phyloP scores from a whole-genome alignment of 805 yeast species.

The Pichia membranifaciens region DNA sequence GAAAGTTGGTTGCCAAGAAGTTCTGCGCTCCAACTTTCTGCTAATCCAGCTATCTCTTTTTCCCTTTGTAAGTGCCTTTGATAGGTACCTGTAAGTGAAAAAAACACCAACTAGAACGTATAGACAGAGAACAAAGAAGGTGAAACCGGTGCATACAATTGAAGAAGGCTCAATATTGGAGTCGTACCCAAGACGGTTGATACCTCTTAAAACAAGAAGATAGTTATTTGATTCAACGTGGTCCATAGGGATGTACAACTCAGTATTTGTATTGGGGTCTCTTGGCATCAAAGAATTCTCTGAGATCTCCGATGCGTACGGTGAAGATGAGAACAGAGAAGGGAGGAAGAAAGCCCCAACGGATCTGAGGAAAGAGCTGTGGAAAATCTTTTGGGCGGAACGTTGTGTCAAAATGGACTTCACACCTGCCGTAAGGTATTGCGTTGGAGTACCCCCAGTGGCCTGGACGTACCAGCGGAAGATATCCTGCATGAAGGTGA shows the following conservation, averaged over 20 bases:
- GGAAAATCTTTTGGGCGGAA: constrained; percentile 17
- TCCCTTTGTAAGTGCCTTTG: constrained; percentile 37
- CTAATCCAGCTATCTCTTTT: constrained; percentile 16
- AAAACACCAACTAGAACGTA: constrained; percentile 62
- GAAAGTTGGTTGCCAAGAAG: constrained; percentile 51
- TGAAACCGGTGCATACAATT: constrained; percentile 79
- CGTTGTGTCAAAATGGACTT: constrained; percentile 72
- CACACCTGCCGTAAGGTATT: constrained; percentile 55
- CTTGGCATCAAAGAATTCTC: too few species aligned
- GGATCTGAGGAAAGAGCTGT: constrained; percentile 18
- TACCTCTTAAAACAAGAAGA: constrained; percentile 76
- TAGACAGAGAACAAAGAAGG: constrained; percentile 75
- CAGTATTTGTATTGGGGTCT: background rate
- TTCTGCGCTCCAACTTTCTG: constrained; percentile 34
- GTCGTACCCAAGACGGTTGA: constrained; percentile 72
- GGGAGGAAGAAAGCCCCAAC: constrained; percentile 19
- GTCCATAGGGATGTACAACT: constrained; percentile 19
- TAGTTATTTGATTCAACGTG: constrained; percentile 47
- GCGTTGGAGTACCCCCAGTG: constrained; percentile 82
- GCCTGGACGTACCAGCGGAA: constrained; percentile 81
- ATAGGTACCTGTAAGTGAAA: constrained; percentile 40
- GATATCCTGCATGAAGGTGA: constrained; percentile 75
- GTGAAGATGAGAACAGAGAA: constrained; percentile 5
- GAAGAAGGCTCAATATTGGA: constrained; percentile 78
- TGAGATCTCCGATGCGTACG: too few species aligned